Conservation (phyloP, 345 rosid genomes). For the Aegle marmelos region DNA sequence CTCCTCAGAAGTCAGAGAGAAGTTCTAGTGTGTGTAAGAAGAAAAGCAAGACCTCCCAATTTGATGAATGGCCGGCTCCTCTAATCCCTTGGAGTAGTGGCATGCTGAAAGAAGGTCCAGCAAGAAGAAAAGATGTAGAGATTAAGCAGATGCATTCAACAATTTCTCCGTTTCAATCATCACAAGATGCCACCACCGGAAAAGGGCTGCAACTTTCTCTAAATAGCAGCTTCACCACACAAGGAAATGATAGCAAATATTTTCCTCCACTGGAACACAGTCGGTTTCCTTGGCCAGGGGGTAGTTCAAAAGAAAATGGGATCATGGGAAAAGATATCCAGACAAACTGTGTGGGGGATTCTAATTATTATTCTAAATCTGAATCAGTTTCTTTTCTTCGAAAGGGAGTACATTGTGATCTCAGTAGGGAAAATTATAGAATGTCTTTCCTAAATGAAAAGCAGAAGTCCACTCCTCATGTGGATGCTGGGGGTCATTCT, state of each 20-base stretch:
- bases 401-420: conserved; percentile 31
- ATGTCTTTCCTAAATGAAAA: conserved; percentile 35
- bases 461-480: conserved; percentile 27
- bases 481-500: conserved; percentile 34
- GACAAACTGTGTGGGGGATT: conserved; percentile 29
- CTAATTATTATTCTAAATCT: conserved; percentile 34
- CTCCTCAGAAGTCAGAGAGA: conserved; percentile 37
- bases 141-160: conserved; percentile 20
- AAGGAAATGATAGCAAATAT: conserved; percentile 30
- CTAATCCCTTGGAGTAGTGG: conserved; percentile 28
- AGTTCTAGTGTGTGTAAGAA: conserved; percentile 37
- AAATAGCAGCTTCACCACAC: conserved; percentile 33
- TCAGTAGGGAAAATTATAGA: conserved; percentile 18
- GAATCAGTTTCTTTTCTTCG: conserved; percentile 29
- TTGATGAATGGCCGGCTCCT: conserved; percentile 32
- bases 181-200: conserved; percentile 32
- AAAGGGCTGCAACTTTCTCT: conserved; percentile 44
- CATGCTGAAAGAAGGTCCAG: conserved; percentile 30
- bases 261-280: conserved; percentile 29
- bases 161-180: conserved; percentile 27
- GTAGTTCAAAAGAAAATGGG: conserved; percentile 27
- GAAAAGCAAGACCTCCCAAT: conserved; percentile 44
- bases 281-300: conserved; percentile 30
- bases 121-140: conserved; percentile 29
- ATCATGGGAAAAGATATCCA: conserved; percentile 33